phyloP scores from a whole-genome alignment of 306 rosid genomes.

The Dryas drummondii region DNA sequence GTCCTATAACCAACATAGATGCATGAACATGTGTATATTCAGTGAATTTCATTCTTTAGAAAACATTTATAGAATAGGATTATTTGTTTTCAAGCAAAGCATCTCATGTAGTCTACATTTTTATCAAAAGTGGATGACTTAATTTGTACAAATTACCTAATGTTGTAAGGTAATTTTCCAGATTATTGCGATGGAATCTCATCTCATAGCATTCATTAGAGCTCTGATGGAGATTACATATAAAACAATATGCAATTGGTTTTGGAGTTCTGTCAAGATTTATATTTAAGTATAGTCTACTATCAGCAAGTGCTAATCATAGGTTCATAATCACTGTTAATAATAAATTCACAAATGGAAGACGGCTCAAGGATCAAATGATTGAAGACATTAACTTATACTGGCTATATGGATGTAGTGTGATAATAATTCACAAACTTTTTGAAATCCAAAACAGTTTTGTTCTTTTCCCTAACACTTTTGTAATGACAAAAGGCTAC shows the following conservation, averaged over 20 bases:
- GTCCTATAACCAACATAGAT: constrained; percentile 68
- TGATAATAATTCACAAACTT: too few species aligned
- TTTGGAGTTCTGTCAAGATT: too few species aligned
- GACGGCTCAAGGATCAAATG: too few species aligned
- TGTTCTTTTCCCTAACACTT: too few species aligned
- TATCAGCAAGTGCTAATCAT: background rate
- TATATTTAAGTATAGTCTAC: too few species aligned
- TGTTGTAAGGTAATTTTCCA: background rate
- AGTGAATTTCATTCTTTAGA: constrained; percentile 2
- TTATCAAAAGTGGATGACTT: background rate
- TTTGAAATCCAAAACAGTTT: too few species aligned
- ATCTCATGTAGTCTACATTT: background rate
- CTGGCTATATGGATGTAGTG: too few species aligned
- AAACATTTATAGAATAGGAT: background rate
- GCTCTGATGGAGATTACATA: background rate
- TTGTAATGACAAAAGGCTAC: too few species aligned
- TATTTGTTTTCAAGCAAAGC: background rate
- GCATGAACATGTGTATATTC: constrained; percentile 28
- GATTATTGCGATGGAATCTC: background rate
- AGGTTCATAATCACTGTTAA: background rate
- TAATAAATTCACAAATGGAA: background rate
- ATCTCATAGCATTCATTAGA: background rate
- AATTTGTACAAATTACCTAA: background rate
- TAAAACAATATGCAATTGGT: too few species aligned
- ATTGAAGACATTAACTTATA: too few species aligned